Base-by-base conservation (phyloP, 345 rosid species). In the Syzygium aromaticum region DNA sequence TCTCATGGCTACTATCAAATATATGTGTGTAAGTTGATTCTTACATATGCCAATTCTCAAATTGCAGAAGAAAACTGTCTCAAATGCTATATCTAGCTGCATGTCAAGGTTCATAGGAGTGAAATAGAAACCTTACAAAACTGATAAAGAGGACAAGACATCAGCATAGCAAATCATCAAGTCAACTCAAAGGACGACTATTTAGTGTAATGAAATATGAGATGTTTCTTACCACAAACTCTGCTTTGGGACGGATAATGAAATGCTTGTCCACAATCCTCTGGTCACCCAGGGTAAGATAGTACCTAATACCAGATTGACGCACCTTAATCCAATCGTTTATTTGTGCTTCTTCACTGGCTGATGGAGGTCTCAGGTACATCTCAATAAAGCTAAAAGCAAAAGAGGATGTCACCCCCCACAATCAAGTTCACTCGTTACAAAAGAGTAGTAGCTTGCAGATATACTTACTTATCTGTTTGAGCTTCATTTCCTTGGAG, bases 261-360 rank as follows among this genome's bases (percentile, higher is more conserved):
- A 95, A 98, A 92, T 94, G 90, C 91, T 96, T 98, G 95, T 98
- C 99, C 38, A 96, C 99, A 89, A 98, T 95, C 91, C 99, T 93
- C 94, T 98, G 98, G 90, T 98, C 99, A 54, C 99, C 99, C 54
- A 98, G 95, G 77, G 99, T 95, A 87, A 98, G 91, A 92, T 96
- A 98, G 91, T 98, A 98, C 91, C 94, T 93, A 88, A 96, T 98
- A 91, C 99, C 99, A 93, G 98, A 92, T 90, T 98, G 99, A 12
- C 99, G 98, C 92, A 96, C 96, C 92, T 98, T 98, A 61, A 98
- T 98, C 99, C 99, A 98, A 90, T 98, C 99, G 90, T 91, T 98
- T 89, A 96, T 96, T 54, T 93, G 91, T 77, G 99, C 99, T 93
- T 96, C 99, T 91, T 98, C 99, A 67, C 92, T 98, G 53, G 99